These are phyloP conservation scores for Aspergillus wentii DNA, from an alignment of 495 filamentous ascomycete genomes.

Conservation along the genomic window DNA sequence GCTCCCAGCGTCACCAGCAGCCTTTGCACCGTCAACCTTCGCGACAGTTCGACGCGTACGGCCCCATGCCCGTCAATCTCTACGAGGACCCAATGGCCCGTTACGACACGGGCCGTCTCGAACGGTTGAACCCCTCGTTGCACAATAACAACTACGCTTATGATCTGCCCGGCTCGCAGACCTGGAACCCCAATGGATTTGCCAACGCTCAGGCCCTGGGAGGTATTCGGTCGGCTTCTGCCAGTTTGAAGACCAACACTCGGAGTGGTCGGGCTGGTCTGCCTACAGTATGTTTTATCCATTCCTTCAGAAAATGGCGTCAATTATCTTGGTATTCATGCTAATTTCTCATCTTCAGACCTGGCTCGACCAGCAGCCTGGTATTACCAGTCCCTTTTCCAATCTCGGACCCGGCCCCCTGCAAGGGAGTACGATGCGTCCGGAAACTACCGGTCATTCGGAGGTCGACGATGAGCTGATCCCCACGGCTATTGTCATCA, in stretches of 20 bases:
- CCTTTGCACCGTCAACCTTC: constrained; percentile 64
- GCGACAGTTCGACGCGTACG: constrained; percentile 64
- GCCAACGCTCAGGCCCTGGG: constrained; percentile 47
- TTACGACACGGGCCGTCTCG: constrained; percentile 57
- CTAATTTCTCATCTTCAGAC: constrained; percentile 29
- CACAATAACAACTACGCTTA: constrained; percentile 51
- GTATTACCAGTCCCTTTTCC: constrained; percentile 47
- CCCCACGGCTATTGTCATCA: constrained; percentile 97
- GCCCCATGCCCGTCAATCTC: constrained; percentile 54
- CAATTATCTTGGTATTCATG: constrained; percentile 1
- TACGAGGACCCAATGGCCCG: constrained; percentile 60
- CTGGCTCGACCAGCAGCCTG: constrained; percentile 57
- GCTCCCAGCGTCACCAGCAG: constrained; percentile 58
- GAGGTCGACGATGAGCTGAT: constrained; percentile 81
- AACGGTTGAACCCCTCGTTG: constrained; percentile 53
- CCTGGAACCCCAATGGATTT: constrained; percentile 59
- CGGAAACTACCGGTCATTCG: constrained; percentile 42
- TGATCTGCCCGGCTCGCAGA: constrained; percentile 58
- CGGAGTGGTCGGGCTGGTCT: constrained; percentile 48
- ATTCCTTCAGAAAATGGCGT: too few relatives aligned
- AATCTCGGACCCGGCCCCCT: constrained; percentile 49
- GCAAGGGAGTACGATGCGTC: constrained; percentile 47
- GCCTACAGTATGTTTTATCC: constrained; percentile 53
- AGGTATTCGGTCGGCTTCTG: constrained; percentile 49
- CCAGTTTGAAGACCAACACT: constrained; percentile 51